Conservation (phyloP, 306 rosid genomes). For the Luffa acutangula region DNA sequence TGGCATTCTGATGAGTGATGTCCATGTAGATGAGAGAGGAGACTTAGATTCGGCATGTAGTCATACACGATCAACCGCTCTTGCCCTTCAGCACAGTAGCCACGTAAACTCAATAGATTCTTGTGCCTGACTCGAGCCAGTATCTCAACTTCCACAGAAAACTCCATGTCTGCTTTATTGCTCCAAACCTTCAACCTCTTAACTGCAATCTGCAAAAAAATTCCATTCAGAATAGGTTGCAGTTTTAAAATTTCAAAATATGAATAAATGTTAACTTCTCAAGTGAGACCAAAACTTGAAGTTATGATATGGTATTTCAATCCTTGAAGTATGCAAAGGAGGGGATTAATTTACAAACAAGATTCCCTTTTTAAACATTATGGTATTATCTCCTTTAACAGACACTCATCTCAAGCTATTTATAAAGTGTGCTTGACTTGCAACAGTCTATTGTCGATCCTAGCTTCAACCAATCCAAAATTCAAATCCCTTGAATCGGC, state of each 20-base stretch:
- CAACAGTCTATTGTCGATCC: not conserved
- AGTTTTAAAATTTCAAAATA: not conserved
- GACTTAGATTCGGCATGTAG: constrained; percentile 88
- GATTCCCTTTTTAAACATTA: not conserved
- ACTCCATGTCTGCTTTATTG: constrained; percentile 88
- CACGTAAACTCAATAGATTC: constrained; percentile 88
- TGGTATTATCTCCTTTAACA: not conserved
- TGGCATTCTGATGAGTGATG: constrained; percentile 84
- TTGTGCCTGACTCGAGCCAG: constrained; percentile 92
- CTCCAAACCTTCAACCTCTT: constrained; percentile 96
- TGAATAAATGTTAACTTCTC: not conserved
- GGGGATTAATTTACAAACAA: not conserved
- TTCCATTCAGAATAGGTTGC: constrained; percentile 12
- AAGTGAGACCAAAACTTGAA: not conserved
- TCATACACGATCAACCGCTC: constrained; percentile 89
- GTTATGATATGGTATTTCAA: not conserved
- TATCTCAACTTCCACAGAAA: constrained; percentile 90
- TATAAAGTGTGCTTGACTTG: not conserved
- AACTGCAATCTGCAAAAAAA: constrained; percentile 64
- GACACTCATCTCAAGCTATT: not conserved
- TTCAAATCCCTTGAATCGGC: not conserved
- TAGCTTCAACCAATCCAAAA: not conserved
- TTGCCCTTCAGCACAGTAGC: constrained; percentile 96
- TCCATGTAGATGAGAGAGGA: constrained; percentile 91
- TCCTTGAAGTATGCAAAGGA: not conserved